phyloP scores from a whole-genome alignment of 305 asterid genomes.

The Solanum hybrid region DNA sequence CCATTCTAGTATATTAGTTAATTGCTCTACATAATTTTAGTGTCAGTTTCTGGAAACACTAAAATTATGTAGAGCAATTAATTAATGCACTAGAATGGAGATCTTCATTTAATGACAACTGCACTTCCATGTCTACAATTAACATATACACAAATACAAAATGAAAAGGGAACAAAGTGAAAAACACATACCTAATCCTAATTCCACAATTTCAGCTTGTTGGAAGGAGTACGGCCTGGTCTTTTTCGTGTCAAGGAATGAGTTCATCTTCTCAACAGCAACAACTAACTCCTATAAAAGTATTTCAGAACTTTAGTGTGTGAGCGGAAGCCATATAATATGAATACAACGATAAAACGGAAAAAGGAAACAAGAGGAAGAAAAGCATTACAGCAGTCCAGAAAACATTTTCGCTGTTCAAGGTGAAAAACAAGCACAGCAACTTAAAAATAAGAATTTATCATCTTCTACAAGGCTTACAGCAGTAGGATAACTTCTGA shows the following conservation, averaged over 20 bases:
- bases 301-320: background rate
- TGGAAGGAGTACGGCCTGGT: conserved; percentile 28
- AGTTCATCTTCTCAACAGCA: conserved; percentile 69
- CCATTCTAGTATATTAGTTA: background rate
- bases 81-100: background rate
- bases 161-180: background rate
- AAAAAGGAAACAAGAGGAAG: background rate
- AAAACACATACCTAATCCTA: conserved; percentile 47
- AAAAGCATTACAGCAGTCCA: background rate
- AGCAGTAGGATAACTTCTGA: background rate
- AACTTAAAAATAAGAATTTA: background rate
- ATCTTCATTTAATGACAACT: background rate
- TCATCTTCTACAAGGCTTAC: background rate
- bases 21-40: background rate
- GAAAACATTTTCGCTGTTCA: background rate
- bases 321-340: background rate
- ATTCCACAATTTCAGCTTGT: conserved; percentile 59
- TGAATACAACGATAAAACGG: background rate
- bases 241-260: conserved; percentile 38
- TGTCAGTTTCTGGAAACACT: background rate
- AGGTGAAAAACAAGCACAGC: background rate
- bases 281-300: conserved; percentile 49
- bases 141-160: background rate
- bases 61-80: background rate
- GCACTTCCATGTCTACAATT: background rate